These are phyloP conservation scores for Sphenostylis stenocarpa DNA, from an alignment of 306 rosid genomes.

Conservation along the genomic window DNA sequence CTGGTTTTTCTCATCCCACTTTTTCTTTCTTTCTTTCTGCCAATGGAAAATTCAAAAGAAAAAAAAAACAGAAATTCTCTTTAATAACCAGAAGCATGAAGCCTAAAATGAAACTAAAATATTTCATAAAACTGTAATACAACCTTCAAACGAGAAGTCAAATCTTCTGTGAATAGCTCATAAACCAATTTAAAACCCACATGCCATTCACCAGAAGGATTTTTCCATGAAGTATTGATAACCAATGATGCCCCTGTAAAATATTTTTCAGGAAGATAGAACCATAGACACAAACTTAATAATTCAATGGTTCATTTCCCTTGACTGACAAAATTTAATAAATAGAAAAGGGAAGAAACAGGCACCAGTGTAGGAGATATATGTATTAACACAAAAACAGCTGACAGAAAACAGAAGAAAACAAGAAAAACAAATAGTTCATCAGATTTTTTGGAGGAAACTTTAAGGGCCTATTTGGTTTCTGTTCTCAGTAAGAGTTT, in stretches of 20 bases:
- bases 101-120: slow-evolving; percentile 22
- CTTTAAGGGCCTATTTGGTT: background rate
- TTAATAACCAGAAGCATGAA: slow-evolving; percentile 10
- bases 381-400: slow-evolving; percentile 6
- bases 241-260: slow-evolving; percentile 68
- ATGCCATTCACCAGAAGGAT: slow-evolving; percentile 98
- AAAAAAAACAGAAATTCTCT: slow-evolving; percentile 21
- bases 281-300: slow-evolving; percentile 20
- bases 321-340: background rate
- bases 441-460: slow-evolving; percentile 20
- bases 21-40: slow-evolving; percentile 87
- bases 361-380: background rate
- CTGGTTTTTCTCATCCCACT: slow-evolving; percentile 88
- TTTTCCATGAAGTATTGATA: slow-evolving; percentile 82
- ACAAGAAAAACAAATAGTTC: slow-evolving; percentile 3
- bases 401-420: background rate
- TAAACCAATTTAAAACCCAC: slow-evolving; percentile 87
- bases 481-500: slow-evolving; percentile 1
- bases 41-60: slow-evolving; percentile 19
- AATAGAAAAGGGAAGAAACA: background rate
- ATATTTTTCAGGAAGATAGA: slow-evolving; percentile 31
- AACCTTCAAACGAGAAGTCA: slow-evolving; percentile 92
- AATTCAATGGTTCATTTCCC: slow-evolving; percentile 24
- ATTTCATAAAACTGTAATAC: slow-evolving; percentile 27
- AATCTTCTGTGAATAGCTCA: slow-evolving; percentile 72